Evolutionary conservation across 495 filamentous ascomycete species (phyloP).

Genomic region (Choiromyces venosus): DNA sequence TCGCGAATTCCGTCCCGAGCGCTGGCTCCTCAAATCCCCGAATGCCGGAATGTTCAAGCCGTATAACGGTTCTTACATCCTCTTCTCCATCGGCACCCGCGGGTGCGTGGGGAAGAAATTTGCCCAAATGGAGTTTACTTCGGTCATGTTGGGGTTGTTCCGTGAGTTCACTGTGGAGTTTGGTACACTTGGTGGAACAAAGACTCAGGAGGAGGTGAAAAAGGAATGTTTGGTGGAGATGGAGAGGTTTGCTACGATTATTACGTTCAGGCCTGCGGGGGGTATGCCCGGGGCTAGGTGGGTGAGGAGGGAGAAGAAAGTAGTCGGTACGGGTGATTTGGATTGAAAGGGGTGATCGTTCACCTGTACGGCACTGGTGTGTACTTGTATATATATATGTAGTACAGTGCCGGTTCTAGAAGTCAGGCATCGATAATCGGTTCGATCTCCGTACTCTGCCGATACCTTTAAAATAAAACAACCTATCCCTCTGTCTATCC

Average conservation of each 20-base stretch:
- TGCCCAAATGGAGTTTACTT: slow-evolving; percentile 68
- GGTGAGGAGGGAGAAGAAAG: not conserved
- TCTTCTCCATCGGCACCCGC: slow-evolving; percentile 66
- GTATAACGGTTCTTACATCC: slow-evolving; percentile 48
- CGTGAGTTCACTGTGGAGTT: slow-evolving; percentile 61
- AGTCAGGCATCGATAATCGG: too few species aligned
- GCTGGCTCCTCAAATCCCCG: not conserved
- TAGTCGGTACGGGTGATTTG: not conserved
- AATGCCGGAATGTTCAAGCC: not conserved
- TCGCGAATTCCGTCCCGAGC: not conserved
- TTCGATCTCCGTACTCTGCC: too few species aligned
- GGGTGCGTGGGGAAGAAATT: slow-evolving; percentile 66
- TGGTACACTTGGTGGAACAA: not conserved
- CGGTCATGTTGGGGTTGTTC: slow-evolving; percentile 62
- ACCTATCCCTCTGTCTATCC: too few species aligned
- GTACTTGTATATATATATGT: too few species aligned
- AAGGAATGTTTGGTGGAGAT: not conserved
- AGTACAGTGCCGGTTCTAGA: too few species aligned
- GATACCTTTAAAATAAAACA: too few species aligned
- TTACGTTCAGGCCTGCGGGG: not conserved
- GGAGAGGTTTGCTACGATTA: not conserved
- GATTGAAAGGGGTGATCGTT: slow-evolving; percentile 1
- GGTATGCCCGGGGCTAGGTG: not conserved
- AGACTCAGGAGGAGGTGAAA: not conserved
- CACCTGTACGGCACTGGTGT: too few species aligned